A percentile compares a stretch with the other conserved stretches of the same genome.
These are phyloP conservation scores for Chrysoporthe austroafricana DNA, from an alignment of 2,329 filamentous ascomycete species.

Conservation along the genomic window DNA sequence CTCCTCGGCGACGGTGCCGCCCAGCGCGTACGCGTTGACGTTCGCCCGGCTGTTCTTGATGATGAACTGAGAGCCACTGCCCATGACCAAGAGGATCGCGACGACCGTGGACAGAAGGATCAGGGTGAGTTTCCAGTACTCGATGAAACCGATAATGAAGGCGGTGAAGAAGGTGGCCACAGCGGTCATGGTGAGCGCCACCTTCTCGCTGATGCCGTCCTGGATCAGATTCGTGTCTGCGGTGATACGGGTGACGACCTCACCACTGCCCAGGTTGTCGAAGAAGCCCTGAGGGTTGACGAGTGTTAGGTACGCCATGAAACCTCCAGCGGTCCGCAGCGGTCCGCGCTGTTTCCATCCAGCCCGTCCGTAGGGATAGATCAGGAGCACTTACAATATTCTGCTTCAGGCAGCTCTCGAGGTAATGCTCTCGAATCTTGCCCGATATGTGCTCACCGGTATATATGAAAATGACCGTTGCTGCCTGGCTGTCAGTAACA, in stretches of 20 bases:
- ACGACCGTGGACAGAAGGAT: slow-evolving; percentile 84
- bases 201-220: slow-evolving; percentile 90
- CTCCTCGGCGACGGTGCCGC: slow-evolving; percentile 89
- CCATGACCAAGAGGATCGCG: slow-evolving; percentile 79
- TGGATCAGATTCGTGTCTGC: slow-evolving; percentile 89
- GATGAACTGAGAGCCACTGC: slow-evolving; percentile 71
- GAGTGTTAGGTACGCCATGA: no score
- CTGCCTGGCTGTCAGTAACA: slow-evolving; percentile 45
- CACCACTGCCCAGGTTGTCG: slow-evolving; percentile 89
- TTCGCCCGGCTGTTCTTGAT: slow-evolving; percentile 80
- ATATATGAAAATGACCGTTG: slow-evolving; percentile 89
- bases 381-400: slow-evolving; percentile 60
- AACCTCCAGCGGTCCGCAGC: no score
- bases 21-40: slow-evolving; percentile 78
- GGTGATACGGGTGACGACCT: slow-evolving; percentile 93
- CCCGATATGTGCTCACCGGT: slow-evolving; percentile 78
- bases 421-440: slow-evolving; percentile 81
- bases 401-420: slow-evolving; percentile 81
- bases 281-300: slow-evolving; percentile 65
- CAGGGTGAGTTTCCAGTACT: slow-evolving; percentile 90
- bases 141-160: slow-evolving; percentile 87
- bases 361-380: not conserved
- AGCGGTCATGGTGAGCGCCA: slow-evolving; percentile 76
- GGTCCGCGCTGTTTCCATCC: no score
- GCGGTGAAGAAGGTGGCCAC: slow-evolving; percentile 83